Evolutionary conservation across 306 rosid species (phyloP).

Genomic region (Quercus variabilis): DNA sequence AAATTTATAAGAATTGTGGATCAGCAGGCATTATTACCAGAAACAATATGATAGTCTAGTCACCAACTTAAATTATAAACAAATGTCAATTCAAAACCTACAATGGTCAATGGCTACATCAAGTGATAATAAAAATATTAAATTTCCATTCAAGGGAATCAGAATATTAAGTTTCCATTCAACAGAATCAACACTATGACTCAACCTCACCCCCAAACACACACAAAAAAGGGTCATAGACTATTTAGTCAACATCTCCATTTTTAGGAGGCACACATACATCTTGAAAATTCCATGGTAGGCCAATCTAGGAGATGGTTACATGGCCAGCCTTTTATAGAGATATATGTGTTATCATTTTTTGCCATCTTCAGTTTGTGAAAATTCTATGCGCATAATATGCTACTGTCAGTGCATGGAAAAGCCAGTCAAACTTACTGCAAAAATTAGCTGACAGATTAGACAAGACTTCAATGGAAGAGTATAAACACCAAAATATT

Average conservation of each 20-base stretch:
- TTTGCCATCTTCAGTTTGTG: not conserved
- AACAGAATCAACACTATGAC: not conserved
- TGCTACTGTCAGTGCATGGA: not conserved
- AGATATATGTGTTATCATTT: not conserved
- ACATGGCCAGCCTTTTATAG: not conserved
- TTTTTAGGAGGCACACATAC: too few relatives aligned
- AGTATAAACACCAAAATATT: not conserved
- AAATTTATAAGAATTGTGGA: conserved; percentile 18
- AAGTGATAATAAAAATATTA: not conserved
- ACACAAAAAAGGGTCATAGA: too few relatives aligned
- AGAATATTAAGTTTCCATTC: not conserved
- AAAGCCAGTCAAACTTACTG: not conserved
- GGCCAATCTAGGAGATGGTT: not conserved
- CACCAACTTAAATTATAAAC: not conserved
- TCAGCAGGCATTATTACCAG: not conserved
- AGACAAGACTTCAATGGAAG: not conserved
- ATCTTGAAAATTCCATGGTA: too few relatives aligned
- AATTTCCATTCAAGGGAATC: not conserved
- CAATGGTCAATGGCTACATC: not conserved
- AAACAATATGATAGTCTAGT: not conserved
- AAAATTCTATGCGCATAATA: not conserved
- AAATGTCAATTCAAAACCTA: not conserved
- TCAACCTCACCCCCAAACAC: too few relatives aligned
- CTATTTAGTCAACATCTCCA: too few relatives aligned
- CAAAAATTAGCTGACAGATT: not conserved